Evolutionary conservation across 192 early-diverging fungal species (phyloP).

Genomic region (Fimicolochytrium jonesii): DNA sequence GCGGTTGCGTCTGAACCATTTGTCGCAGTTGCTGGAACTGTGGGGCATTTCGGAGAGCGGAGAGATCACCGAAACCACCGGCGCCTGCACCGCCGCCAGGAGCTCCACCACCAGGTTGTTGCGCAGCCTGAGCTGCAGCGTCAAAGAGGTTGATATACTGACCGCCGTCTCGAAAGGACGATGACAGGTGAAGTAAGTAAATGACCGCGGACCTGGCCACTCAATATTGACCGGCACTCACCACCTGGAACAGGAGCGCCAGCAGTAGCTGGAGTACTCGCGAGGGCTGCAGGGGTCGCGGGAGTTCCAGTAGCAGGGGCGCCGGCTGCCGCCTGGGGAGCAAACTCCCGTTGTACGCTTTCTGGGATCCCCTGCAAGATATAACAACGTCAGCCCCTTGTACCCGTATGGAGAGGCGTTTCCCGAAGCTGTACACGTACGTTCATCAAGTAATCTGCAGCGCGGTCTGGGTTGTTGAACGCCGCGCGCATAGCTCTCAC

Average conservation of each 20-base stretch:
- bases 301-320: constrained; percentile 22
- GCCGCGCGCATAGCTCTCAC: constrained; percentile 90
- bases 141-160: constrained; percentile 46
- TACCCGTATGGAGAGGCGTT: neutral
- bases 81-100: constrained; percentile 6
- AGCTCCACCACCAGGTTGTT: constrained; percentile 19
- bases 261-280: constrained; percentile 9
- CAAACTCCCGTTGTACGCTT: constrained; percentile 48
- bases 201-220: too few species aligned
- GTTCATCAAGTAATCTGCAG: constrained; percentile 91
- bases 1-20: constrained; percentile 80
- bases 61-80: constrained; percentile 31
- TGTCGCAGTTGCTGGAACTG: constrained; percentile 92
- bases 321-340: constrained; percentile 34
- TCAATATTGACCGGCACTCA: too few species aligned
- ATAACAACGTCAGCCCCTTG: neutral
- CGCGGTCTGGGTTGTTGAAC: constrained; percentile 96
- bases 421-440: constrained; percentile 45
- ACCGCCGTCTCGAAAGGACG: too few species aligned
- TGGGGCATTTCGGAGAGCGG: constrained; percentile 67
- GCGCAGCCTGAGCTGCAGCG: constrained; percentile 25
- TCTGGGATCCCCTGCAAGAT: constrained; percentile 79
- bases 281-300: constrained; percentile 18
- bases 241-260: constrained; percentile 4
- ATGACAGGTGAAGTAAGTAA: too few species aligned